A percentile compares a stretch with the other conserved stretches of the same genome.
Conservation (phyloP, 2,329 filamentous ascomycete genomes). For the Aspergillus pseudoterreus region DNA sequence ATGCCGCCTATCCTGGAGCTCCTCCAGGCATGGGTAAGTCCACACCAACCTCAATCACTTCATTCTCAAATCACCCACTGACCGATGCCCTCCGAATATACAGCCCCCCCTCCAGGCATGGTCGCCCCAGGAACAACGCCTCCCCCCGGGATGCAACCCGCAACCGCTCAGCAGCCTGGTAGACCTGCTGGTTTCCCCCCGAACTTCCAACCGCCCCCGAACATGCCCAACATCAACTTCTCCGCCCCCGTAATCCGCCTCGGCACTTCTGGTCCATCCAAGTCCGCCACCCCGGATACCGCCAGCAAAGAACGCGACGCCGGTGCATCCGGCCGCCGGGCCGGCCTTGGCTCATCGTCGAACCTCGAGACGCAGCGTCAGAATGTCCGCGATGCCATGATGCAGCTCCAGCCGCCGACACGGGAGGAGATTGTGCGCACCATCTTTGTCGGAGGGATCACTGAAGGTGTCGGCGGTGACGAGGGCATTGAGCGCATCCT, state of each 20-base stretch:
- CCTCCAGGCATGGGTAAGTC: slow-evolving; percentile 77
- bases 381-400: slow-evolving; percentile 63
- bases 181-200: slow-evolving; percentile 75
- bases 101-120: slow-evolving; percentile 76
- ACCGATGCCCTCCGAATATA: slow-evolving; percentile 5
- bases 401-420: slow-evolving; percentile 74
- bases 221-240: slow-evolving; percentile 98
- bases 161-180: slow-evolving; percentile 69
- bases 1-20: slow-evolving; percentile 67
- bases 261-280: slow-evolving; percentile 68
- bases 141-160: slow-evolving; percentile 73
- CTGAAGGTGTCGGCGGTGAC: slow-evolving; percentile 72
- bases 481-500: slow-evolving; percentile 76
- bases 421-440: slow-evolving; percentile 89
- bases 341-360: slow-evolving; percentile 59
- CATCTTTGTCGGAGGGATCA: slow-evolving; percentile 83
- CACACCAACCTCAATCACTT: not conserved
- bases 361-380: slow-evolving; percentile 65
- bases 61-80: not conserved
- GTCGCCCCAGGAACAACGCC: slow-evolving; percentile 73
- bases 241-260: slow-evolving; percentile 93
- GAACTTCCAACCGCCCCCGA: slow-evolving; percentile 82
- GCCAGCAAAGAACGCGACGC: slow-evolving; percentile 38
- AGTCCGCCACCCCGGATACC: slow-evolving; percentile 49
- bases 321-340: slow-evolving; percentile 39